Evolutionary conservation across 106 monocot species (phyloP).

Genomic region (Dendrobium catenatum): DNA sequence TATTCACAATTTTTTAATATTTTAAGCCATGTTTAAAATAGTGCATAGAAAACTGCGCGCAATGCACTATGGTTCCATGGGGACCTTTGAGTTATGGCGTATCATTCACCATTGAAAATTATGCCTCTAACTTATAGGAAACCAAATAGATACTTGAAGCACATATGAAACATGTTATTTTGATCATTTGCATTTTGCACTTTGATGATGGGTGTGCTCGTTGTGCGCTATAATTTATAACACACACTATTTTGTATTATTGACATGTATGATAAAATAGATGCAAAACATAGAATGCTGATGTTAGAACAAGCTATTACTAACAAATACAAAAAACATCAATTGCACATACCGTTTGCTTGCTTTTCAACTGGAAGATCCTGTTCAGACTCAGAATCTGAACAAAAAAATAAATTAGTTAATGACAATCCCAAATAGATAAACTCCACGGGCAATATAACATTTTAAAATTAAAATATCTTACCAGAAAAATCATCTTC

Average conservation of each 20-base stretch:
- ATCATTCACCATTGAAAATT: no score
- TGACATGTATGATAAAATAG: not conserved
- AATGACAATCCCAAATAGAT: not conserved
- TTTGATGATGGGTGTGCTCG: not conserved
- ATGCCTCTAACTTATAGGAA: not conserved
- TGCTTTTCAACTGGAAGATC: conserved; percentile 10
- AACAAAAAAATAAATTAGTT: not conserved
- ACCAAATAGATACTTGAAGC: not conserved
- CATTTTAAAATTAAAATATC: not conserved
- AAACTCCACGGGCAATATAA: not conserved
- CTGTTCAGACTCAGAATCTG: conserved; percentile 29
- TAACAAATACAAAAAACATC: not conserved
- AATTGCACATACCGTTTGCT: conserved; percentile 24
- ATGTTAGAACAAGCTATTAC: not conserved
- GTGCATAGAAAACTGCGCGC: no score
- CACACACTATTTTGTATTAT: not conserved
- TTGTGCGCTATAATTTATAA: not conserved
- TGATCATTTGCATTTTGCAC: not conserved
- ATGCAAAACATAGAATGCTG: not conserved
- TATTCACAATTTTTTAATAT: no score
- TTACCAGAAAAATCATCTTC: conserved; percentile 7
- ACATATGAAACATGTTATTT: not conserved
- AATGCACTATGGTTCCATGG: no score
- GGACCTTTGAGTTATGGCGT: no score
- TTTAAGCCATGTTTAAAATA: no score